Evolutionary conservation across 139 green algal genomes (phyloP), one percentile per base, ranked within the genome.

Genomic region (Asterochloris erici): DNA sequence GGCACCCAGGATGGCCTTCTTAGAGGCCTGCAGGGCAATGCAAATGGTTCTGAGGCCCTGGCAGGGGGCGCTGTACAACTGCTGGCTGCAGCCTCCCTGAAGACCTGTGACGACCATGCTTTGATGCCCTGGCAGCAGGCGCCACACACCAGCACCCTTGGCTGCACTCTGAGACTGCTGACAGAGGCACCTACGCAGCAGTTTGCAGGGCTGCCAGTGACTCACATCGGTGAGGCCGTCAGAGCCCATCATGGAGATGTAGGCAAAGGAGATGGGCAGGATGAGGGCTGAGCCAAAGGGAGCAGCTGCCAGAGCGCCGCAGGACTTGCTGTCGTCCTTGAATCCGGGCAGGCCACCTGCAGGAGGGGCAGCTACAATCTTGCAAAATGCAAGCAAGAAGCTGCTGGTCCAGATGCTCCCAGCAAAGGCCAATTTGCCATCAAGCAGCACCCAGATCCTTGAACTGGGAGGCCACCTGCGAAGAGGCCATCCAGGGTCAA

Each of bases 211-310:
- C 38, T 2, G 38, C 6, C 38, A 86, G 81, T 74, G 79, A 19
- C 89, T 79, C 69, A 93, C 92, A 70, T 97, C 85, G 9, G 86
- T 97, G 14, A 99, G 93, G 14, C 93, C 97, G 78, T 95, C 74
- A 27, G 87, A 91, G 73, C 97, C 97, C 97, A 99, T 99, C 92
- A 99, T 96, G 83, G 90, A 88, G 87, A 99, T 98, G 93, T 99
- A 99, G 70, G 96, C 94, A 82, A 93, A 99, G 68, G 90, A 96
- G 93, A 99, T 99, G 85, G 97, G 95, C 86, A 99, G 91, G 91
- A 99, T 99, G 82, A 98, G 90, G n/a, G 94, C 93, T 79, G 92
- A 97, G 84, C 95, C 95, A 85, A 93, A 99, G 66, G 97, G 97
- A 12, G 97, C 97, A 12, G 97, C 96, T 0, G 97, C 94, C 89